Percentiles rank a stretch among this genome's conserved stretches.
Conservation (phyloP, 2,329 filamentous ascomycete species). For the Fusarium avenaceum region DNA sequence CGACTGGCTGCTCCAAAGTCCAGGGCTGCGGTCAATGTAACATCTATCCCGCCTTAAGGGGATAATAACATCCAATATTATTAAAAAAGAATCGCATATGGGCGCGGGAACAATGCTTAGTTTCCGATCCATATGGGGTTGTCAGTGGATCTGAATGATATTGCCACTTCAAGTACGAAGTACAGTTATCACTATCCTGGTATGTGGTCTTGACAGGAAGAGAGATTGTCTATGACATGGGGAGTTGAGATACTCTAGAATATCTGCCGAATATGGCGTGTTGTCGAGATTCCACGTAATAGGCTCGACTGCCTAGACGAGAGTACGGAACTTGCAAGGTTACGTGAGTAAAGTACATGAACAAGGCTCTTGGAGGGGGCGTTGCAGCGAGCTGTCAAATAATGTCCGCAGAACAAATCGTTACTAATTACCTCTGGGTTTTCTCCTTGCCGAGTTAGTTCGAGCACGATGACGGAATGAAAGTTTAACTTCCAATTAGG, state of each 20-base stretch:
- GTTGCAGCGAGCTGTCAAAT: neutral
- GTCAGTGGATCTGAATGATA: neutral
- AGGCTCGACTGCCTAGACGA: too few relatives aligned
- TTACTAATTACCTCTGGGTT: neutral
- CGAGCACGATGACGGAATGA: neutral
- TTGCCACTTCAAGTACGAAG: neutral
- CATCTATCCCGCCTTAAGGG: neutral
- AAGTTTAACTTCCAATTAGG: conserved; percentile 6
- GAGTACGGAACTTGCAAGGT: too few relatives aligned
- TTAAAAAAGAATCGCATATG: neutral
- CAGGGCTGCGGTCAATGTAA: neutral
- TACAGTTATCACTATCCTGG: neutral
- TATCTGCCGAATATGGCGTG: neutral
- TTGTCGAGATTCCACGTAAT: neutral
- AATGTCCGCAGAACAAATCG: neutral
- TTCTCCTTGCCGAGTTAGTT: neutral
- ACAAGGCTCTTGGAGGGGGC: neutral
- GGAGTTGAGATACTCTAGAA: neutral
- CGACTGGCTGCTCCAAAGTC: neutral
- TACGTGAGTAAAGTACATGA: neutral
- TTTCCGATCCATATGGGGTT: neutral
- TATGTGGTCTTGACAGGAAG: neutral
- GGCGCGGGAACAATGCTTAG: neutral
- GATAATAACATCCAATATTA: neutral
- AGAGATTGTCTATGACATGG: neutral